These are phyloP conservation scores for Plasmodium chabaudi DNA, from an alignment of 169 alveolate species.

Conservation along the genomic window DNA sequence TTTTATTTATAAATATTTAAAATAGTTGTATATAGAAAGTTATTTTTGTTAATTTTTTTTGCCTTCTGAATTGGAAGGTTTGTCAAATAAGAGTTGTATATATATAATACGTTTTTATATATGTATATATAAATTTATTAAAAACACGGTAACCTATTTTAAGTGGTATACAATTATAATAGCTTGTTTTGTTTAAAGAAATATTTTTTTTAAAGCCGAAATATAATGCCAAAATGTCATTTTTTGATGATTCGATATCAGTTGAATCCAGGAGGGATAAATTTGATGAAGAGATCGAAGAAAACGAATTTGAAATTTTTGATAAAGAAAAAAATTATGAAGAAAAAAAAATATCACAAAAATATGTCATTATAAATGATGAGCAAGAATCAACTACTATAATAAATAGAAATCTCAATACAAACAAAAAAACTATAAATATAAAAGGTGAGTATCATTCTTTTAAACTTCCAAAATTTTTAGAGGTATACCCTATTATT, in stretches of 20 bases:
- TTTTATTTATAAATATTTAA: not conserved
- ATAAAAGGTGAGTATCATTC: slow-evolving; percentile 17
- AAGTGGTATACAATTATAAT: no score
- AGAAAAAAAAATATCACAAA: slow-evolving; percentile 5
- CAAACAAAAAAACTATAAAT: slow-evolving; percentile 10
- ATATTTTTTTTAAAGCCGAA: no score
- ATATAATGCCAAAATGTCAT: slow-evolving; percentile 9
- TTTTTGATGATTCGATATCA: slow-evolving; percentile 26
- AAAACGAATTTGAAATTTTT: not conserved
- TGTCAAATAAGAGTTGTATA: no score
- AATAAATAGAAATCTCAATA: not conserved
- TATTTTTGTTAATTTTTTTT: no score
- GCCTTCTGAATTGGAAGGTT: no score
- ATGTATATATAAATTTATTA: no score
- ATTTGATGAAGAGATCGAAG: not conserved
- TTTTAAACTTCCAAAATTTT: slow-evolving; percentile 36
- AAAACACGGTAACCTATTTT: no score
- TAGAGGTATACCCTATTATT: slow-evolving; percentile 32
- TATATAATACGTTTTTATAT: no score
- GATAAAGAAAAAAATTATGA: not conserved
- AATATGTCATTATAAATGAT: slow-evolving; percentile 9
- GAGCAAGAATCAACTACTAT: slow-evolving; percentile 13
- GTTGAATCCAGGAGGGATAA: slow-evolving; percentile 20
- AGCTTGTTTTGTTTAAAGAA: no score
- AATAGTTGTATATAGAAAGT: no score